Conservation (phyloP, 768 basidiomycete genomes). For the Amyloporia xantha region DNA sequence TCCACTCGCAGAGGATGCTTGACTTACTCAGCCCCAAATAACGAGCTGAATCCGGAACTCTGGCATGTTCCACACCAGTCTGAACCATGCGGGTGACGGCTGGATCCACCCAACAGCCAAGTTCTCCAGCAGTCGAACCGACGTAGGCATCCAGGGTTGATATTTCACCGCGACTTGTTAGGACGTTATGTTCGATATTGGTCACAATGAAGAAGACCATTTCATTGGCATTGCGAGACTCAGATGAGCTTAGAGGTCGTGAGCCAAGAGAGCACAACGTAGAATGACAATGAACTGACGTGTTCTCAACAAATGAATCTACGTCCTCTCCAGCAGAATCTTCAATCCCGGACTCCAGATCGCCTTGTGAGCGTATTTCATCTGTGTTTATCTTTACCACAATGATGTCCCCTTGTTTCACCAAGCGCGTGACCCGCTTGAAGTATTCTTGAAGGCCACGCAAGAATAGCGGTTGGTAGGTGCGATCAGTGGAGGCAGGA, state of each 20-base stretch:
- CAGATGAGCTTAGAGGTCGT: too few relatives aligned
- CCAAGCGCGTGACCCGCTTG: constrained; percentile 40
- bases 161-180: constrained; percentile 31
- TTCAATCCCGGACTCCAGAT: constrained; percentile 2
- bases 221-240: constrained; percentile 29
- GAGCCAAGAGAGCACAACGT: too few relatives aligned
- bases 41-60: constrained; percentile 44
- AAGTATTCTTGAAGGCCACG: constrained; percentile 61
- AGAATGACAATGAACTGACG: not conserved
- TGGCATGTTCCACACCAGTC: constrained; percentile 65
- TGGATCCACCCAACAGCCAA: constrained; percentile 84
- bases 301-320: not conserved
- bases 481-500: constrained; percentile 56
- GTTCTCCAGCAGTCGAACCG: constrained; percentile 53
- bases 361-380: constrained; percentile 15
- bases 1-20: too few relatives aligned
- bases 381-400: constrained; percentile 58
- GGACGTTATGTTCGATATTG: constrained; percentile 60
- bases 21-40: constrained; percentile 49
- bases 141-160: constrained; percentile 42
- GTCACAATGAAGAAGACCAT: constrained; percentile 75
- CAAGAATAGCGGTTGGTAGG: constrained; percentile 57
- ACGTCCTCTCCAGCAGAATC: constrained; percentile 4
- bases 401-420: constrained; percentile 72
- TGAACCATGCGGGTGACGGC: constrained; percentile 70